Percentiles rank a stretch among this genome's conserved stretches.
Conservation (phyloP, 495 filamentous ascomycete species). For the Poronia punctata region DNA sequence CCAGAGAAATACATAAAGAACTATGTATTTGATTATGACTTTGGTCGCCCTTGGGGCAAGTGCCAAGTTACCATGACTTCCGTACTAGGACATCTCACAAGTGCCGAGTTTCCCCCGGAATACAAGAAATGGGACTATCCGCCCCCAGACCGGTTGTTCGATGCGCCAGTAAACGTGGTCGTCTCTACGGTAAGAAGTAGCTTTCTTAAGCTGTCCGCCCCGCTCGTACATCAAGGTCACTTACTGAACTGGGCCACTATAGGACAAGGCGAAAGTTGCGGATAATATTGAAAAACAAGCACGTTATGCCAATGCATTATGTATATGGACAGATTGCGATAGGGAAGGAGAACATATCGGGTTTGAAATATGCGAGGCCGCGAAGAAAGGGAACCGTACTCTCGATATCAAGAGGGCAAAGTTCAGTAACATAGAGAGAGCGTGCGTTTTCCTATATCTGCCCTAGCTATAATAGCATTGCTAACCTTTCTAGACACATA, state of each 20-base stretch:
- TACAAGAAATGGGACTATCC: constrained; percentile 77
- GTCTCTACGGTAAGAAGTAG: constrained; percentile 51
- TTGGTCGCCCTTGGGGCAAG: constrained; percentile 70
- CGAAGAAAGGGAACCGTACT: constrained; percentile 60
- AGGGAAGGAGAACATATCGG: constrained; percentile 96
- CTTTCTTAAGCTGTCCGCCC: background rate
- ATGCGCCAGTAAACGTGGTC: constrained; percentile 61
- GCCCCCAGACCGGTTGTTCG: constrained; percentile 71
- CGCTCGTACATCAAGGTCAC: background rate
- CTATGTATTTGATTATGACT: constrained; percentile 84
- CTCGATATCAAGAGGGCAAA: constrained; percentile 77
- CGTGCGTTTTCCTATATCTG: constrained; percentile 44
- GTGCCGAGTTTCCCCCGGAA: constrained; percentile 59
- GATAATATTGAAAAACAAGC: constrained; percentile 79
- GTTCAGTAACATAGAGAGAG: constrained; percentile 94
- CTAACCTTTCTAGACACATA: constrained; percentile 55
- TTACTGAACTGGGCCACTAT: constrained; percentile 16
- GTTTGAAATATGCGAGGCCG: constrained; percentile 79
- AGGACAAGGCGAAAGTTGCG: constrained; percentile 77
- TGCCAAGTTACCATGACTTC: constrained; percentile 88
- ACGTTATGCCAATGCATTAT: constrained; percentile 58
- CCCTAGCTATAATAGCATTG: background rate
- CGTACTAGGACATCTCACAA: constrained; percentile 78
- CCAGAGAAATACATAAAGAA: constrained; percentile 82
- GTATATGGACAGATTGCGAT: constrained; percentile 99